Evolutionary conservation across 129 eudicot genomes (phyloP), one percentile per base, ranked within the genome.

Genomic region (Artemisia tridentata): DNA sequence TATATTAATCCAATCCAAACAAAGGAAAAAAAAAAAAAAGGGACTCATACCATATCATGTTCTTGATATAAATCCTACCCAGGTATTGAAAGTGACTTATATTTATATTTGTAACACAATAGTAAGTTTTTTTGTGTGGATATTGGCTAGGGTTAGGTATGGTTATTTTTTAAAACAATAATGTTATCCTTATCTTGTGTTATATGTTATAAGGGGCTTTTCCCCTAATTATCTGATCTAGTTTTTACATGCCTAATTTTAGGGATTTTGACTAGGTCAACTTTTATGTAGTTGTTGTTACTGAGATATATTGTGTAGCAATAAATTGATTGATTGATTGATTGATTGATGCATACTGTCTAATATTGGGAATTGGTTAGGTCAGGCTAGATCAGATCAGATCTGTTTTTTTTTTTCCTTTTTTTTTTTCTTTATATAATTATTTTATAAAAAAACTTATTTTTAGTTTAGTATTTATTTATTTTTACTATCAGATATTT

Each of bases 181-280:
- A 58, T 57, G 61, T 66, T 68, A 67, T 79, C 70, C 49, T 51
- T 67, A 79, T 58, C 43, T 63, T 25, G 54, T 65, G 64, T 41
- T 47, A 23, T 65, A 38, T 66, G 52, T 72, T 41, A 54, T 23
- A 41, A 52, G 49, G 57, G 38, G 34, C n/a, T 14, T 53, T 78
- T 57, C 57, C 41, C 53, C 3, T 49, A 3, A 38, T 78, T 78
- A 66, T 38, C 60, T 67, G 84, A 75, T 76, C 80, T 65, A 58
- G 38, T 29, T 25, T 80, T 52, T 61, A 27, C 41, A 69, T 68
- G 50, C 62, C 45, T 4, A 55, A 46, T 72, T 65, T 71, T 75
- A 72, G 82, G 81, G 78, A 71, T 80, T 80, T 71, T 80, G 78
- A 80, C 78, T 67, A 58, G 61, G 72, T 80, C 79, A 68, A 69